Percentiles rank a stretch among this genome's conserved stretches.
Conservation (phyloP, 2,329 filamentous ascomycete genomes). For the Neonectria punicea region DNA sequence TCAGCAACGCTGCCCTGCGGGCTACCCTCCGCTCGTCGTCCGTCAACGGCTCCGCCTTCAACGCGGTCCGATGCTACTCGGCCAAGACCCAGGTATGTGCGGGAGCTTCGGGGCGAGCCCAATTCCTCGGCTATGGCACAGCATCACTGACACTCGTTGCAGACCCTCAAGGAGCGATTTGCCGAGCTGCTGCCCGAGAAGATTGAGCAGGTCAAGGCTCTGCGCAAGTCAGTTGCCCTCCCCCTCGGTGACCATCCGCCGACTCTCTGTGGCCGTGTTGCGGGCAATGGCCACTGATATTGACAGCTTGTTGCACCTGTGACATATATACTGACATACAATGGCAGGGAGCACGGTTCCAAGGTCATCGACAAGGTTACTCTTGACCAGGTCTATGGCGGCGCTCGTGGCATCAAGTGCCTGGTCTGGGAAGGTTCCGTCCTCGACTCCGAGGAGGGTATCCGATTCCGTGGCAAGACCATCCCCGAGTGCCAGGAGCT, state of each 20-base stretch:
- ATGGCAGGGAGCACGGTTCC: slow-evolving; percentile 84
- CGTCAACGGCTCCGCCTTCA: slow-evolving; percentile 79
- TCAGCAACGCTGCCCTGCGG: slow-evolving; percentile 85
- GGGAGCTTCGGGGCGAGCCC: slow-evolving; percentile 10
- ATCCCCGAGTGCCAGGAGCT: slow-evolving; percentile 99
- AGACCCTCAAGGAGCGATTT: slow-evolving; percentile 99
- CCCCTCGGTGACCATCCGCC: slow-evolving; percentile 27
- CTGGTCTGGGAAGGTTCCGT: slow-evolving; percentile 99
- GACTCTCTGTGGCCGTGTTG: slow-evolving; percentile 18
- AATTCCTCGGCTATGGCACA: slow-evolving; percentile 24
- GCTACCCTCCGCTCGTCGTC: slow-evolving; percentile 75
- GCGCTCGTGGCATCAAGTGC: slow-evolving; percentile 98
- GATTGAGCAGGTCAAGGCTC: slow-evolving; percentile 99
- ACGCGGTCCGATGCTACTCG: slow-evolving; percentile 89
- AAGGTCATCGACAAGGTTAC: slow-evolving; percentile 98
- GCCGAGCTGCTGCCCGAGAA: slow-evolving; percentile 94
- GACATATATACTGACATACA: slow-evolving; percentile 32
- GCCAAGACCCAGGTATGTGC: slow-evolving; percentile 84
- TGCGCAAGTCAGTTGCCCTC: slow-evolving; percentile 80
- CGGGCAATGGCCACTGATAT: slow-evolving; percentile 10
- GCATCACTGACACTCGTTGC: slow-evolving; percentile 18
- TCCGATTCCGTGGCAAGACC: slow-evolving; percentile 98
- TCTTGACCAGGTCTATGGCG: slow-evolving; percentile 98
- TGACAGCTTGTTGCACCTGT: slow-evolving; percentile 4
- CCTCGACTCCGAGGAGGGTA: slow-evolving; percentile 98